Conservation (phyloP, 768 basidiomycete species). For the Tricholomella constricta region DNA sequence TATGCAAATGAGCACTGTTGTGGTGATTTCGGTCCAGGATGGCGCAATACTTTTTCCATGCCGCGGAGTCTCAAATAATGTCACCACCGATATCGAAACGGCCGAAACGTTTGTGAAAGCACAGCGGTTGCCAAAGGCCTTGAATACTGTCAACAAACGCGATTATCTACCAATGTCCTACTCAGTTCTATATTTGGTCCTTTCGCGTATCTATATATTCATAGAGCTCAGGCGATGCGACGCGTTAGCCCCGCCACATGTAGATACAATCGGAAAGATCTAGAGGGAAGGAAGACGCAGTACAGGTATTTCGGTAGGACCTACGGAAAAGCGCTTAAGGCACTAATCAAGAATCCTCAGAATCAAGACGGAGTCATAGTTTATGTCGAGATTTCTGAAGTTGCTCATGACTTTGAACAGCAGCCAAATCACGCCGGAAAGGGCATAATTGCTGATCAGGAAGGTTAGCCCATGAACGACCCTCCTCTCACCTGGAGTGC, state of each 20-base stretch:
- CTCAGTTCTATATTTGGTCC: no score
- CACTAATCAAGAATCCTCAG: constrained; percentile 64
- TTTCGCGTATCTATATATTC: no score
- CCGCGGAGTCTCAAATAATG: constrained; percentile 15
- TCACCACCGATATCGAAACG: no score
- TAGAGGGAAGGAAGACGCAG: no score
- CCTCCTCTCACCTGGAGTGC: constrained; percentile 54
- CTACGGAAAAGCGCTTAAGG: constrained; percentile 75
- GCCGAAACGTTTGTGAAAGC: no score
- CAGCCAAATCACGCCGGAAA: constrained; percentile 72
- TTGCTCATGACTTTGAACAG: constrained; percentile 61
- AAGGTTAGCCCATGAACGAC: constrained; percentile 7
- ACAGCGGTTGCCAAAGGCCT: no score
- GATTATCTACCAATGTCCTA: no score
- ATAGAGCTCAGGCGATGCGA: no score
- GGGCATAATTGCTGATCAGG: constrained; percentile 65
- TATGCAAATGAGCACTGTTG: constrained; percentile 26
- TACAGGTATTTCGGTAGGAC: no score
- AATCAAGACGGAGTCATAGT: constrained; percentile 57
- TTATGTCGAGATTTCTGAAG: constrained; percentile 48
- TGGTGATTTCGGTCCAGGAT: constrained; percentile 25
- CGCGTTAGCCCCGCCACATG: no score
- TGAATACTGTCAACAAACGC: no score
- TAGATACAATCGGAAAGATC: no score
- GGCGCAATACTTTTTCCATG: constrained; percentile 25